Percentiles rank a stretch among this genome's conserved stretches.
phyloP scores from a whole-genome alignment of 768 basidiomycete species.

The Tephrocybe sp. region DNA sequence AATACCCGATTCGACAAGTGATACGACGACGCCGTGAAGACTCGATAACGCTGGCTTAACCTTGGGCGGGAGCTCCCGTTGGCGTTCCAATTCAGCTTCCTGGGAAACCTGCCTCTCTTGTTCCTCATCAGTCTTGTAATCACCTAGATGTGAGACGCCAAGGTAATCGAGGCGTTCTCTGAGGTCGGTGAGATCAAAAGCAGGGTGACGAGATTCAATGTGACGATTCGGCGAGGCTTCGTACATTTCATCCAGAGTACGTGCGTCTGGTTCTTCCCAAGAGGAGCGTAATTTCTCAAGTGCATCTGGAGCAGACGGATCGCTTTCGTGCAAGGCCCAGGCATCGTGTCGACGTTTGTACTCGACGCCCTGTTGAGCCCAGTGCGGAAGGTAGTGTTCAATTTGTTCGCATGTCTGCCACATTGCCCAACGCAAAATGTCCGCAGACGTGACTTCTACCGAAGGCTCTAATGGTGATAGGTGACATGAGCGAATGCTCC shows the following conservation, averaged over 20 bases:
- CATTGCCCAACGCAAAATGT: slow-evolving; percentile 47
- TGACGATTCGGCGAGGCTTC: slow-evolving; percentile 3
- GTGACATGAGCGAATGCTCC: slow-evolving; percentile 32
- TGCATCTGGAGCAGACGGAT: slow-evolving; percentile 1
- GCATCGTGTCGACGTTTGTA: slow-evolving; percentile 26
- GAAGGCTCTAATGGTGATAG: slow-evolving; percentile 26
- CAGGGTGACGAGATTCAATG: slow-evolving; percentile 1
- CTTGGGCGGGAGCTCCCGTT: slow-evolving; percentile 35
- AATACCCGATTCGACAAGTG: slow-evolving; percentile 29
- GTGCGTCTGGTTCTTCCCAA: slow-evolving; percentile 43
- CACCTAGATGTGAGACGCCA: slow-evolving; percentile 22
- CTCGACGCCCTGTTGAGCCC: slow-evolving; percentile 40
- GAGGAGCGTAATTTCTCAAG: slow-evolving; percentile 18
- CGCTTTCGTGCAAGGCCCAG: slow-evolving; percentile 8
- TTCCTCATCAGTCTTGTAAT: slow-evolving; percentile 41
- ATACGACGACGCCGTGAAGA: slow-evolving; percentile 15
- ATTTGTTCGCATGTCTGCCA: slow-evolving; percentile 43
- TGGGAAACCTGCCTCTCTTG: slow-evolving; percentile 48
- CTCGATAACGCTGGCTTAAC: slow-evolving; percentile 21
- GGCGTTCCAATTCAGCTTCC: slow-evolving; percentile 41
- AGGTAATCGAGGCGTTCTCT: slow-evolving; percentile 24
- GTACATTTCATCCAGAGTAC: slow-evolving; percentile 38
- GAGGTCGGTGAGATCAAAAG: slow-evolving; percentile 19
- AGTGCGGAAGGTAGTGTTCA: slow-evolving; percentile 36
- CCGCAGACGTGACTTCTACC: slow-evolving; percentile 7